phyloP scores from a whole-genome alignment of 495 filamentous ascomycete species.

The Friedmanniomyces endolithicus region DNA sequence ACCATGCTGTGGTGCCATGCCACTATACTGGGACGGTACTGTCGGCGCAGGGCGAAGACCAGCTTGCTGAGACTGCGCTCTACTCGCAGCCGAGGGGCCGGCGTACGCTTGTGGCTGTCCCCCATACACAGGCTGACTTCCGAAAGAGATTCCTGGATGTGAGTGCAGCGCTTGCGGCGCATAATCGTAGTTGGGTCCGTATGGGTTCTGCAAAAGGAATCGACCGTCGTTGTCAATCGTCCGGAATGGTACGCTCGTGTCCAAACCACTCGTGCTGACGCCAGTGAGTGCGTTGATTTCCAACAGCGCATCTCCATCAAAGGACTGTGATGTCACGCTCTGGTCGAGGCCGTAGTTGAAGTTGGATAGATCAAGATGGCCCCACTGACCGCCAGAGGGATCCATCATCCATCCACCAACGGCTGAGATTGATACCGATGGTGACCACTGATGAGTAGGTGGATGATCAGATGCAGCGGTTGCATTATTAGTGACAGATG shows the following conservation, averaged over 20 bases:
- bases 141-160: not conserved
- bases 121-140: not conserved
- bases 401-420: constrained; percentile 9
- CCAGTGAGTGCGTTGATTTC: not conserved
- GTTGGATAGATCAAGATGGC: not conserved
- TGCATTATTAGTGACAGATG: not conserved
- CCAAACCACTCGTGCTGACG: not conserved
- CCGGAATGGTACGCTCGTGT: not conserved
- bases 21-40: not conserved
- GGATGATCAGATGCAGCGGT: not conserved
- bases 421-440: not conserved
- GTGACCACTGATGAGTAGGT: not conserved
- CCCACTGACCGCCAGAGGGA: not conserved
- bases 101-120: not conserved
- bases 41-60: not conserved
- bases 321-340: not conserved
- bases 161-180: not conserved
- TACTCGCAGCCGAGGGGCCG: not conserved
- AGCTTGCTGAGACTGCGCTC: not conserved
- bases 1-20: not conserved
- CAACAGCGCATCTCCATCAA: not conserved
- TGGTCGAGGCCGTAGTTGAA: not conserved
- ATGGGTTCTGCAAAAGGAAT: not conserved
- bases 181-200: not conserved
- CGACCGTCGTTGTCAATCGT: not conserved